Evolutionary conservation across 73 alveolate species (phyloP).

Genomic region (Paramecium sonneborni): DNA sequence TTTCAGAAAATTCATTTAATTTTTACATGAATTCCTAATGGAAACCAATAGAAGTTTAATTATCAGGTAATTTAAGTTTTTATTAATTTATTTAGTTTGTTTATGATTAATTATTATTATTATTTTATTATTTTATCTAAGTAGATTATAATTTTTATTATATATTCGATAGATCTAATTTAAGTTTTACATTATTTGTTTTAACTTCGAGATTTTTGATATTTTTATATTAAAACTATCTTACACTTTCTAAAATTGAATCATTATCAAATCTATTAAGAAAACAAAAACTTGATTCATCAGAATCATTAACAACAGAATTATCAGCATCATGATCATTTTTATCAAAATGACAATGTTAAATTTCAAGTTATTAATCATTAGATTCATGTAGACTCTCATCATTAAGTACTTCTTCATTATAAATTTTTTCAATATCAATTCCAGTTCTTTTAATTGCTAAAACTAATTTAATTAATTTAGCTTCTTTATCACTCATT

Average conservation of each 20-base stretch:
- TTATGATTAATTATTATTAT: background rate
- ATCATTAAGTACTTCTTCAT: conserved; percentile 47
- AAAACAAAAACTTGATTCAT: conserved; percentile 38
- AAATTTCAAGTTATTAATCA: background rate
- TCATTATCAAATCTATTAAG: background rate
- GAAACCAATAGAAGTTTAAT: background rate
- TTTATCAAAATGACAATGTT: background rate
- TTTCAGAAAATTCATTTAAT: conserved; percentile 8
- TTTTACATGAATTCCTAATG: background rate
- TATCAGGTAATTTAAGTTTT: background rate
- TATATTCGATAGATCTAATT: conserved; percentile 23
- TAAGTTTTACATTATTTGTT: background rate
- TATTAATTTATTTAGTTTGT: background rate
- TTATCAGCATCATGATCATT: conserved; percentile 36
- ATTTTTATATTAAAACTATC: background rate
- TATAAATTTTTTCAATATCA: conserved; percentile 52
- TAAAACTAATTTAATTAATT: conserved; percentile 25
- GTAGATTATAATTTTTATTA: background rate
- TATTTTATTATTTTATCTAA: background rate
- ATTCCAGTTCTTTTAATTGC: conserved; percentile 25
- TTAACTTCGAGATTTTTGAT: background rate
- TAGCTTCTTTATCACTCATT: conserved; percentile 18
- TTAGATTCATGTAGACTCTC: background rate
- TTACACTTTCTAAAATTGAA: background rate
- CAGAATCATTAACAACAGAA: conserved; percentile 47